phyloP scores from a whole-genome alignment of 352 stramenopile species.

The Globisporangium abappressorium region DNA sequence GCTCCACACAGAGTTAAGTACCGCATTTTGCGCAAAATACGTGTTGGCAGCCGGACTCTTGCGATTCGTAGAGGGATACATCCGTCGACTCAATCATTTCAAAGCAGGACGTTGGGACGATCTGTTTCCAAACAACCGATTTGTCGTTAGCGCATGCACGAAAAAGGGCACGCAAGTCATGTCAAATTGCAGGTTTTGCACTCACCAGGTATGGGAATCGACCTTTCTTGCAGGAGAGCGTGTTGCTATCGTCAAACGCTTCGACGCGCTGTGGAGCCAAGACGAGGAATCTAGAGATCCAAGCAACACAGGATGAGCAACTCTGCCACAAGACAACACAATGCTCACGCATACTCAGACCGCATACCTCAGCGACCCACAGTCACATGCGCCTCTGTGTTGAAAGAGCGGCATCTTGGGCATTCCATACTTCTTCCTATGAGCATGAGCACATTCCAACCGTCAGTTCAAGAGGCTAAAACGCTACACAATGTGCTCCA shows the following conservation, averaged over 20 bases:
- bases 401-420: conserved; percentile 73
- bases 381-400: conserved; percentile 71
- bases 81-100: conserved; percentile 68
- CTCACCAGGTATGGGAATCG: conserved; percentile 72
- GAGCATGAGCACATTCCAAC: not conserved
- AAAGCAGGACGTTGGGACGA: conserved; percentile 73
- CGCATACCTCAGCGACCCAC: conserved; percentile 42
- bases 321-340: not conserved
- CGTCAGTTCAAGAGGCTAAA: not conserved
- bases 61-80: conserved; percentile 73
- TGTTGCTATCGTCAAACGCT: conserved; percentile 81
- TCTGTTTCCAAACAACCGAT: conserved; percentile 22
- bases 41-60: conserved; percentile 64
- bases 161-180: not conserved
- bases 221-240: conserved; percentile 79
- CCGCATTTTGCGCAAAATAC: conserved; percentile 80
- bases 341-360: not conserved
- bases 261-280: conserved; percentile 73
- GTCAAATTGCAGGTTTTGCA: not conserved
- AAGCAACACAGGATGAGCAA: conserved; percentile 10
- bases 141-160: not conserved
- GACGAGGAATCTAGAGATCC: conserved; percentile 54
- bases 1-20: conserved; percentile 19
- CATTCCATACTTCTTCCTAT: conserved; percentile 74
- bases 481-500: not conserved